Percentiles rank a stretch among this genome's conserved stretches.
These are phyloP conservation scores for Ricinus communis DNA, from an alignment of 345 rosid species.

Conservation along the genomic window DNA sequence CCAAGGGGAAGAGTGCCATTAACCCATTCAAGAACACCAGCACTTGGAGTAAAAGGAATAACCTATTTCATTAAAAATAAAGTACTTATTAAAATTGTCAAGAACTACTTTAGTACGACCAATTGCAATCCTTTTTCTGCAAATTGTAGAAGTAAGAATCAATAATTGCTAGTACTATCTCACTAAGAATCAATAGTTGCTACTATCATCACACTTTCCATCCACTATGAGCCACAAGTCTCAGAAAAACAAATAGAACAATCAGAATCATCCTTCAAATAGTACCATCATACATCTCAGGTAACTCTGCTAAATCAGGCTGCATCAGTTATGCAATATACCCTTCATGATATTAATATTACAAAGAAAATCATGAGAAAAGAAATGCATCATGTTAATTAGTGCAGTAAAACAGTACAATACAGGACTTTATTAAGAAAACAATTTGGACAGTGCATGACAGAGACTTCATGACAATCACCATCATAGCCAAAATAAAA, in stretches of 20 bases:
- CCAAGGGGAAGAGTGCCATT: conserved; percentile 95
- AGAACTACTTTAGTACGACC: not conserved
- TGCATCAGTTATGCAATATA: not conserved
- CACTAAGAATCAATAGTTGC: not conserved
- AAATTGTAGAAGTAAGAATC: not conserved
- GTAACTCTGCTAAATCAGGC: not conserved
- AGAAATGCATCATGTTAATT: not conserved
- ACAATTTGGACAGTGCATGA: not conserved
- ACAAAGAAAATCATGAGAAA: not conserved
- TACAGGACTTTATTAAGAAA: not conserved
- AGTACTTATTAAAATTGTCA: not conserved
- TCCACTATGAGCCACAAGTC: not conserved
- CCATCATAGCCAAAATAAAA: not conserved
- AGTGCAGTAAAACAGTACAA: not conserved
- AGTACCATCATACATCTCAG: not conserved
- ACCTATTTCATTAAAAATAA: conserved; percentile 53
- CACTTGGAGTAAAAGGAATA: conserved; percentile 96
- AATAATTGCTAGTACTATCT: not conserved
- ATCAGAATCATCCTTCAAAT: not conserved
- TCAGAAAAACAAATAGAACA: not conserved
- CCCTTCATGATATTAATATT: not conserved
- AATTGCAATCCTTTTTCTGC: not conserved
- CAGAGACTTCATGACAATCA: not conserved
- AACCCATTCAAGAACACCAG: conserved; percentile 99
- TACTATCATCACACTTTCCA: not conserved